These are phyloP conservation scores for Maudiozyma humilis DNA, from an alignment of 1,139 yeast species.

Conservation along the genomic window DNA sequence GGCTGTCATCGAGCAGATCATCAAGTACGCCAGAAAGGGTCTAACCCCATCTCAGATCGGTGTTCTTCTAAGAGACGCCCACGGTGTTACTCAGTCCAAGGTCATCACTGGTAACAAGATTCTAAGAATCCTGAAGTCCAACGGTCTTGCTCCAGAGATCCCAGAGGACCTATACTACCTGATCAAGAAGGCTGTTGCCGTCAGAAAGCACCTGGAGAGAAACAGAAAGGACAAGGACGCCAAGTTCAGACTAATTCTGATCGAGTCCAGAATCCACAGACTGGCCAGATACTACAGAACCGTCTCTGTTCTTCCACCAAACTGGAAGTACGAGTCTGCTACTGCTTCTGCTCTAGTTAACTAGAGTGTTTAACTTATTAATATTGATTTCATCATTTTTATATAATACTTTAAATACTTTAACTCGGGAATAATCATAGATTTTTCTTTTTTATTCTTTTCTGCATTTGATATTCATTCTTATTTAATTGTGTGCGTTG, in stretches of 20 bases:
- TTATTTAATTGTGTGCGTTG: no score
- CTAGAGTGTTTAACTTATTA: slow-evolving; percentile 36
- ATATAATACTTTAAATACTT: slow-evolving; percentile 4
- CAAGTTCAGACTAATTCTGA: slow-evolving; percentile 98
- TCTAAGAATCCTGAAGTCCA: slow-evolving; percentile 96
- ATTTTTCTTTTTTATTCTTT: slow-evolving; percentile 3
- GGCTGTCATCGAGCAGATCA: slow-evolving; percentile 93
- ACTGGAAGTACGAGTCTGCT: slow-evolving; percentile 99
- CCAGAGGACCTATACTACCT: slow-evolving; percentile 99
- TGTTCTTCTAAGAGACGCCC: slow-evolving; percentile 98
- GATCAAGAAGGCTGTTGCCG: slow-evolving; percentile 98
- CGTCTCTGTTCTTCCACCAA: slow-evolving; percentile 96
- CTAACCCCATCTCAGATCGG: slow-evolving; percentile 99
- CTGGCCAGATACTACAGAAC: slow-evolving; percentile 99
- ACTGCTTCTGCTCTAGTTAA: slow-evolving; percentile 99
- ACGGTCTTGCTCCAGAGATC: slow-evolving; percentile 99
- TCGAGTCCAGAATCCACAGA: slow-evolving; percentile 99
- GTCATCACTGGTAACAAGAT: slow-evolving; percentile 99
- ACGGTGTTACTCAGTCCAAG: slow-evolving; percentile 97
- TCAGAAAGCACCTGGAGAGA: slow-evolving; percentile 99
- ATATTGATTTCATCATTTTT: not conserved
- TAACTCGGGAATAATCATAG: slow-evolving; percentile 1
- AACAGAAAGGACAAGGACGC: slow-evolving; percentile 99
- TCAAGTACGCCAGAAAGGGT: slow-evolving; percentile 99
- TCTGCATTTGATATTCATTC: not conserved